Base-by-base conservation (phyloP, 331 rosid genomes). In the Arachis monticola region DNA sequence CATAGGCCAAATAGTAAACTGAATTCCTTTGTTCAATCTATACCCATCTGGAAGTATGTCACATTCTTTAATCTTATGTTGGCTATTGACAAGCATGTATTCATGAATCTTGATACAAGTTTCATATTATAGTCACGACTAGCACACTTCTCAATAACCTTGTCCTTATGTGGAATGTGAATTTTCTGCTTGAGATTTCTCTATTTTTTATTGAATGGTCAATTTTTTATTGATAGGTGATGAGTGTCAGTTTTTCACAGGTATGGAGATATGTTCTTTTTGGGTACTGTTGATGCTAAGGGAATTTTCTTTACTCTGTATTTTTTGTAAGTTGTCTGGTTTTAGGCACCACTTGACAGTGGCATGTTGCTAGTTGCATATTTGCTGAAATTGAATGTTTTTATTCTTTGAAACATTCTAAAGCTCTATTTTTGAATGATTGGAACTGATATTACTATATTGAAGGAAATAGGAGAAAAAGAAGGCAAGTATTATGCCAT, bases 181-280 rank as follows among this genome's bases (percentile, higher is more conserved):
- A 38, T 17, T 17, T 56, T 17, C 57, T 66, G 42, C 51, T 44
- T n/a, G 5, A 69, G 52, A 46, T 81, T 53, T 66, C 74, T 81
- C 65, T 76, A 62, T 77, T 65, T 32, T 32, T 40, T n/a, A 27
- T 73, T 80, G 64, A 85, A 50, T 78, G 60, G 38, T 69, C 32
- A 81, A 72, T 47, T 69, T 82, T 82, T 59, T 67, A 73, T 22
- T 88, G 80, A 70, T 93, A 94, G 96, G 99, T 94, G 80, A 94
- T 94, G 99, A 94, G 97, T 8, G 96, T 94, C 74, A 94, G 99
- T 17, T 70, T 94, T 92, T 85, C 99, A 94, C 89, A 94, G 90
- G 90, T 94, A 68, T 79, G 97, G 99, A 70, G 99, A 94, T 77
- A 13, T 83, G 89, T 94, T 92, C 83, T 94, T 94, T 69, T 97